These are phyloP conservation scores for Fraxinus paxiana DNA, from an alignment of 305 asterid genomes.

Conservation along the genomic window DNA sequence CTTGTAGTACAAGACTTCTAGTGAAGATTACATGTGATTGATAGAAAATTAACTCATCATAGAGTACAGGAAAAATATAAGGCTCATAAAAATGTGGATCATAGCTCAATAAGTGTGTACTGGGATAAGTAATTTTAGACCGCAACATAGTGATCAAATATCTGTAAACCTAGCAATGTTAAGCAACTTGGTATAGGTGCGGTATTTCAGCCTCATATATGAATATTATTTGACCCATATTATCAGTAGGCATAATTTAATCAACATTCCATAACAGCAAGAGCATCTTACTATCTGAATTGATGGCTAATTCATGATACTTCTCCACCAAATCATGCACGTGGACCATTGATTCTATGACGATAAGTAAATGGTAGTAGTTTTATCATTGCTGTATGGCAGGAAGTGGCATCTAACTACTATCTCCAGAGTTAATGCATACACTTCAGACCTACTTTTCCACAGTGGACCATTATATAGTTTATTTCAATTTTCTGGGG, in stretches of 20 bases:
- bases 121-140: background rate
- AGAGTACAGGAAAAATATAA: background rate
- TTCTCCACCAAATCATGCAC: background rate
- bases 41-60: background rate
- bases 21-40: background rate
- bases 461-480: background rate
- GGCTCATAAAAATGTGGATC: background rate
- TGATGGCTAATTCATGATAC: background rate
- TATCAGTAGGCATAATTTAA: slow-evolving; percentile 3
- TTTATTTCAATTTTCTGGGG: background rate
- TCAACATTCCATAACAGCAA: slow-evolving; percentile 1
- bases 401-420: background rate
- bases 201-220: background rate
- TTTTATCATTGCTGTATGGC: background rate
- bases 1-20: background rate
- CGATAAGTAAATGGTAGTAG: background rate
- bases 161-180: background rate
- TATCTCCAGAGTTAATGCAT: background rate
- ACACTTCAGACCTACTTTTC: background rate
- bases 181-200: slow-evolving; percentile 9
- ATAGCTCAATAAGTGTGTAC: background rate
- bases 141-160: background rate
- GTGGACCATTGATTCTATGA: background rate
- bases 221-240: slow-evolving; percentile 13
- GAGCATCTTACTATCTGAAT: background rate